A percentile compares a stretch with the other conserved stretches of the same genome.
Conservation (phyloP, 257 asterid genomes). For the Fraxinus americana region DNA sequence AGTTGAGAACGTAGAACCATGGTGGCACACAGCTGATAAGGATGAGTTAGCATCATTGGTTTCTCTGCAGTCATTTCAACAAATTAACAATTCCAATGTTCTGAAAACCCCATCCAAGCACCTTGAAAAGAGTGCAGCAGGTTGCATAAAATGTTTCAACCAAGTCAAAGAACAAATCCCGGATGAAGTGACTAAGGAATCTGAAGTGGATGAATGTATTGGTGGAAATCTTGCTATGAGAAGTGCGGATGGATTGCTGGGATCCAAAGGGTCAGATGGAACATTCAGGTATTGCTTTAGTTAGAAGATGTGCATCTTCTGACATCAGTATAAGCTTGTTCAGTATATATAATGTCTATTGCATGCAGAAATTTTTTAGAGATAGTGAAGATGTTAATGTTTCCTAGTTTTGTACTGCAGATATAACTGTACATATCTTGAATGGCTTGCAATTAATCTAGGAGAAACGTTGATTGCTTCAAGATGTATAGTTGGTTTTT, state of each 20-base stretch:
- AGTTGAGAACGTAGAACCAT: constrained; percentile 51
- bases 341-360: neutral
- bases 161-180: constrained; percentile 25
- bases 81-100: constrained; percentile 27
- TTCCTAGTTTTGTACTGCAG: neutral
- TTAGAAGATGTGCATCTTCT: constrained; percentile 3
- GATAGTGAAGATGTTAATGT: neutral
- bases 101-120: constrained; percentile 30
- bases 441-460: neutral
- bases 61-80: constrained; percentile 40
- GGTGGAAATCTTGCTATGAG: constrained; percentile 31
- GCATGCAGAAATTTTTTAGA: neutral
- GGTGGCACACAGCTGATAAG: constrained; percentile 65
- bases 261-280: constrained; percentile 35
- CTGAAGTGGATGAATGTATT: constrained; percentile 17
- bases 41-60: constrained; percentile 38
- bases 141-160: constrained; percentile 23
- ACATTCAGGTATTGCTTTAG: constrained; percentile 48
- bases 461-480: neutral
- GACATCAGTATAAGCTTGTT: neutral
- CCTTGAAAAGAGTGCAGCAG: constrained; percentile 31
- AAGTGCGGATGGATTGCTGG: constrained; percentile 19
- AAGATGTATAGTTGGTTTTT: neutral
- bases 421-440: neutral
- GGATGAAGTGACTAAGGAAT: constrained; percentile 23